phyloP scores from a whole-genome alignment of 352 stramenopile species.

The Hyaloperonospora arabidopsidis region DNA sequence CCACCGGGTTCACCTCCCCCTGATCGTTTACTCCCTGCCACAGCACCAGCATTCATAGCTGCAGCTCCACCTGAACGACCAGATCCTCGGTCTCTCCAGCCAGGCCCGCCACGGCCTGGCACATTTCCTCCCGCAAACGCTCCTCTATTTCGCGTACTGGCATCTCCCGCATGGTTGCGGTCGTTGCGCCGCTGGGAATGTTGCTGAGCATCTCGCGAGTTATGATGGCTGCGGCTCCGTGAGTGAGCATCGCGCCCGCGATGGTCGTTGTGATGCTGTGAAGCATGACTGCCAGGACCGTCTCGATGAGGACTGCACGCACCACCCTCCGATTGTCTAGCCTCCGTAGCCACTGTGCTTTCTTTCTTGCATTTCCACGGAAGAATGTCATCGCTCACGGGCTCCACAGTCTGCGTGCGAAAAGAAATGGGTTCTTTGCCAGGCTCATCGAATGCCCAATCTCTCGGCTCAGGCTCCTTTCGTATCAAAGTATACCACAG shows the following conservation, averaged over 20 bases:
- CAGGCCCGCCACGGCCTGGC: slow-evolving; percentile 12
- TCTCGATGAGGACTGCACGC: slow-evolving; percentile 30
- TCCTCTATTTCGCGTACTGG: slow-evolving; percentile 18
- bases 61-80: slow-evolving; percentile 15
- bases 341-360: slow-evolving; percentile 15
- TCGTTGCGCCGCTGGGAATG: slow-evolving; percentile 37
- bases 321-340: slow-evolving; percentile 24
- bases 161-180: slow-evolving; percentile 29
- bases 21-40: slow-evolving; percentile 28
- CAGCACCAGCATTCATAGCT: slow-evolving; percentile 16
- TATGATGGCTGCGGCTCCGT: slow-evolving; percentile 45
- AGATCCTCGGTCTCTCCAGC: slow-evolving; percentile 43
- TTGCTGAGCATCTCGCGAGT: slow-evolving; percentile 32
- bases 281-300: slow-evolving; percentile 17
- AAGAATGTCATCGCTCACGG: slow-evolving; percentile 60
- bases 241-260: slow-evolving; percentile 27
- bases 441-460: slow-evolving; percentile 84
- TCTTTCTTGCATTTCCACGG: slow-evolving; percentile 70
- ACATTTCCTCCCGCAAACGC: slow-evolving; percentile 15
- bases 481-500: neutral
- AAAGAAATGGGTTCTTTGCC: slow-evolving; percentile 83
- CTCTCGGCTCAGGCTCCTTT: slow-evolving; percentile 74
- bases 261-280: slow-evolving; percentile 36
- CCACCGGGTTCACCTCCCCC: slow-evolving; percentile 24
- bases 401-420: slow-evolving; percentile 73